Evolutionary conservation across 306 rosid genomes (phyloP).

Genomic region (Crataegus laevigata): DNA sequence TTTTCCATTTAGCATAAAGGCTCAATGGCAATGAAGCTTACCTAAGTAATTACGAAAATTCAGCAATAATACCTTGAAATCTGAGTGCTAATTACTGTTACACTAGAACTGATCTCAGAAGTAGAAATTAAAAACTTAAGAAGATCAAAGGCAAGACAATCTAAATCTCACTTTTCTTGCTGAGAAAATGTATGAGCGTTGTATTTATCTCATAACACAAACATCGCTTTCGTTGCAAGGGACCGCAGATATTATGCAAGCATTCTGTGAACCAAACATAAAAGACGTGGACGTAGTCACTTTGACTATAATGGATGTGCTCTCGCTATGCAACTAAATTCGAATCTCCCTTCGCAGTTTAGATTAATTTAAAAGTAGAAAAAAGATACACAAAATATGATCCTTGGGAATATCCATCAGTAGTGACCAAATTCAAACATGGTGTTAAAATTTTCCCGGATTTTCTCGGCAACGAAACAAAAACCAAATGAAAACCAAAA

Average conservation of each 20-base stretch:
- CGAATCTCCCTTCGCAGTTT: too few species aligned
- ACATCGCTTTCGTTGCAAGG: not conserved
- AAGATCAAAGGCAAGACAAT: not conserved
- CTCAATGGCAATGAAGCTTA: not conserved
- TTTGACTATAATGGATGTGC: too few species aligned
- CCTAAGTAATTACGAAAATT: not conserved
- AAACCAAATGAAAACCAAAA: not conserved
- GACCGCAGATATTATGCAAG: not conserved
- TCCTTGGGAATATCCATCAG: not conserved
- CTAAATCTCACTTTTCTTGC: not conserved
- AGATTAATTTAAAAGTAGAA: not conserved
- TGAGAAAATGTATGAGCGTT: not conserved
- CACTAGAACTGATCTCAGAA: not conserved
- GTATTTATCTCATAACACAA: not conserved
- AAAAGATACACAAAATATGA: not conserved
- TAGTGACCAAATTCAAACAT: not conserved
- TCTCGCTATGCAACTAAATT: too few species aligned
- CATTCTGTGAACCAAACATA: not conserved
- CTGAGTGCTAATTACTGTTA: not conserved
- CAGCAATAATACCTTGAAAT: not conserved
- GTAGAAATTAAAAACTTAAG: not conserved
- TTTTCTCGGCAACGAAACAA: not conserved
- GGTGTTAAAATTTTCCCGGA: not conserved
- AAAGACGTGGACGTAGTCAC: too few species aligned
- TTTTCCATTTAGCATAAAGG: not conserved